Base-by-base conservation (phyloP, 805 yeast species). In the Torulaspora microellipsoides region DNA sequence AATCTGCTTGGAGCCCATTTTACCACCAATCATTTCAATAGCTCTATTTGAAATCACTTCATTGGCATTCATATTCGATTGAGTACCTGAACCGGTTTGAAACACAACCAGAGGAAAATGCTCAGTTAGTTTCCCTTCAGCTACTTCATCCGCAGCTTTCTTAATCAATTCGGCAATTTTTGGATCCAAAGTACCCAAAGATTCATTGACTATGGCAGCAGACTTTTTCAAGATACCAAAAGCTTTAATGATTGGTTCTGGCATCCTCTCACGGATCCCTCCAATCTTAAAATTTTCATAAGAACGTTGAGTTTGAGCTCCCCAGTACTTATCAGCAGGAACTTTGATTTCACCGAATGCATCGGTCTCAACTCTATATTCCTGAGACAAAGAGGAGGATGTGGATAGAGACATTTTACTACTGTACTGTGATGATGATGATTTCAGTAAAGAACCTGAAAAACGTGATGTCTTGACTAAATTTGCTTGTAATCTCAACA, bases 41-140 rank as follows among this genome's bases (percentile, higher is more conserved):
- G 99, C 99, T 63, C 99, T 83, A 80, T 93, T 93, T 44, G 96
- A 87, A 62, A 93, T 93, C 56, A 93, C 99, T 75, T 93, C 99
- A 69, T 93, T 93, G 64, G 98, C 96, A 69, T 93, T 91, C 98
- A 93, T 93, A 76, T 93, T 93, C 51, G 95, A 83, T 72, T 93
- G 99, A 46, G 99, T 93, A 67, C 99, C 99, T 27, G 96, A 86
- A 47, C 99, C 99, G 48, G 99, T 93, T 75, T 93, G 99, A 85
- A 89, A 93, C 30, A 93, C 97, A 46, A 93, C 99, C 66, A 93
- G 76, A 46, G 99, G 99, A 82, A 93, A 93, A 69, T 93, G 96
- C 60, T 85, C 95, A 51, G 80, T 77, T 64, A 93, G 78, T 68
- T 88, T 86, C 53, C 99, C 99, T 57, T 83, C 87, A 38, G 85